Evolutionary conservation across 2,329 filamentous ascomycete genomes (phyloP).

Genomic region (Epichloe gansuensis): DNA sequence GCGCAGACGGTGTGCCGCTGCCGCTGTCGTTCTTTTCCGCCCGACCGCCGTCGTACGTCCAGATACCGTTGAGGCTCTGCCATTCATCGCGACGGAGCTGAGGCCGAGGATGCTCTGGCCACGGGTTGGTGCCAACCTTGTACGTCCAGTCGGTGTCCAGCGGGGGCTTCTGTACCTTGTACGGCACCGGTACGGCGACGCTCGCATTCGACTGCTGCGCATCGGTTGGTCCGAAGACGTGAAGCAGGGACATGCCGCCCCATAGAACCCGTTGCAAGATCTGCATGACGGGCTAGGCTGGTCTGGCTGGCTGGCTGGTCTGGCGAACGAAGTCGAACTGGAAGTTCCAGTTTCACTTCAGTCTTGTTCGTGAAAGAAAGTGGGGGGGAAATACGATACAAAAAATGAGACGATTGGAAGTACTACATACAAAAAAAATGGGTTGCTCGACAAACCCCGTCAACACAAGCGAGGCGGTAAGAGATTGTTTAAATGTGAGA

Average conservation of each 20-base stretch:
- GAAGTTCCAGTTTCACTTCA: too few species aligned
- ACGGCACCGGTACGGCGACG: constrained; percentile 12
- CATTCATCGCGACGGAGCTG: constrained; percentile 40
- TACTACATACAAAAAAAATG: too few species aligned
- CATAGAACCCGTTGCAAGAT: neutral
- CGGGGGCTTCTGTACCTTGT: constrained; percentile 26
- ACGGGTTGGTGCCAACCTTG: constrained; percentile 37
- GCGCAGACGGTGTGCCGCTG: constrained; percentile 2
- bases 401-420: too few species aligned
- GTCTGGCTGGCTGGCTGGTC: too few species aligned
- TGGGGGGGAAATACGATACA: too few species aligned
- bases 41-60: constrained; percentile 32
- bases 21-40: neutral
- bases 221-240: neutral
- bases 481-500: too few species aligned
- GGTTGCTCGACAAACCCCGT: too few species aligned
- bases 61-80: constrained; percentile 46
- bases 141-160: constrained; percentile 40
- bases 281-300: neutral
- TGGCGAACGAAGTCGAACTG: too few species aligned
- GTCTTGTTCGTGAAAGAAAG: too few species aligned
- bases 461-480: too few species aligned
- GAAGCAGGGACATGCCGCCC: constrained; percentile 1
- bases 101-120: constrained; percentile 46
- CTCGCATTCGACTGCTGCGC: neutral